Percentiles rank a stretch among this genome's conserved stretches.
These are phyloP conservation scores for Candida sithepensis DNA, from an alignment of 805 yeast species.

Conservation along the genomic window DNA sequence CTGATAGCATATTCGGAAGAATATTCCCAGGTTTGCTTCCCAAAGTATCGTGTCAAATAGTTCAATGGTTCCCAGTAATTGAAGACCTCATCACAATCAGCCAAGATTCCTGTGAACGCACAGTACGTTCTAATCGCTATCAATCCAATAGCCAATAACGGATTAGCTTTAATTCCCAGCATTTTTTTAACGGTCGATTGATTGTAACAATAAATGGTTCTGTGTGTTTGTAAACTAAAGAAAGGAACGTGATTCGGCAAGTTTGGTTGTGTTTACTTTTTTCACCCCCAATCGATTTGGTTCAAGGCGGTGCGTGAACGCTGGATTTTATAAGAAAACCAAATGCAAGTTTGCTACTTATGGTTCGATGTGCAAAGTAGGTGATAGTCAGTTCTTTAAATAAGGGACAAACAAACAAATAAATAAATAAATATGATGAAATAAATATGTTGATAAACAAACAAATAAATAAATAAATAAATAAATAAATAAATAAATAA, in stretches of 20 bases:
- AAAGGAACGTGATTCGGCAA: too few species aligned
- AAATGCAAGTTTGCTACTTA: too few species aligned
- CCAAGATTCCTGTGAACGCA: slow-evolving; percentile 60
- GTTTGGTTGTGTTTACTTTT: neutral
- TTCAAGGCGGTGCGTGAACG: neutral
- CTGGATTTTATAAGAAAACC: too few species aligned
- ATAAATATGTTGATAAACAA: too few species aligned
- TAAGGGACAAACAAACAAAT: too few species aligned
- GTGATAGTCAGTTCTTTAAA: too few species aligned
- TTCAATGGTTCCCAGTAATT: slow-evolving; percentile 96
- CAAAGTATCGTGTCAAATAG: slow-evolving; percentile 71
- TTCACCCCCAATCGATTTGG: neutral
- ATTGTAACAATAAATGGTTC: too few species aligned
- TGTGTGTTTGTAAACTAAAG: too few species aligned
- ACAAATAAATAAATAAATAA: too few species aligned
- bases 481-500: slow-evolving; percentile 1
- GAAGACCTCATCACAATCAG: slow-evolving; percentile 91
- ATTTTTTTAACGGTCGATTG: too few species aligned
- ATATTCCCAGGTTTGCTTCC: slow-evolving; percentile 95
- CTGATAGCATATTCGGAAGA: slow-evolving; percentile 86
- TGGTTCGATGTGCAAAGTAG: too few species aligned
- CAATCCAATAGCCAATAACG: slow-evolving; percentile 19
- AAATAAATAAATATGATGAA: too few species aligned
- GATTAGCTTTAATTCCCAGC: slow-evolving; percentile 8
- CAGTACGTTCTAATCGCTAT: slow-evolving; percentile 32